Percentiles rank a stretch among this genome's conserved stretches.
Conservation (phyloP, 148 eudicot species). For the Heliamphora exappendiculata region DNA sequence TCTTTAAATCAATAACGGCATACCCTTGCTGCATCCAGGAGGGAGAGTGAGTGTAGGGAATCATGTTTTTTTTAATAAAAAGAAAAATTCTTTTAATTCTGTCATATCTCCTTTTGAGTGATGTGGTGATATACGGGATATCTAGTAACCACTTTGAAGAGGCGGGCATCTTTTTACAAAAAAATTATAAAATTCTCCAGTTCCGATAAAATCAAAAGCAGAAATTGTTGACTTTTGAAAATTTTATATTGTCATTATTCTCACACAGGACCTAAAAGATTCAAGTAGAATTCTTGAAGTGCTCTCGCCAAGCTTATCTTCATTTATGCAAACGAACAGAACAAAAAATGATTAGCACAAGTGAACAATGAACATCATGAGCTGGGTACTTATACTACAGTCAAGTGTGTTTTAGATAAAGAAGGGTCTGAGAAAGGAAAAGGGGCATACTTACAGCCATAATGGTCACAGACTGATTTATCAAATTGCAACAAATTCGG, state of each 20-base stretch:
- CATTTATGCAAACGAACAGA: background rate
- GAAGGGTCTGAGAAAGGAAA: background rate
- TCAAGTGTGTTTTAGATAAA: background rate
- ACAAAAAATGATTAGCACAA: background rate
- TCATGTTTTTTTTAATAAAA: conserved; percentile 1
- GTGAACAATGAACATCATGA: background rate
- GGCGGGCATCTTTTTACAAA: background rate
- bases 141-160: background rate
- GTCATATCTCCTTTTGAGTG: background rate
- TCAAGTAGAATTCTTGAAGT: background rate
- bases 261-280: background rate
- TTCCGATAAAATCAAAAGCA: background rate
- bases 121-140: background rate
- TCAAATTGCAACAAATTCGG: conserved; percentile 38
- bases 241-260: background rate
- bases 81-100: background rate
- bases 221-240: background rate
- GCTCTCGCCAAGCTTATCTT: background rate
- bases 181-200: background rate
- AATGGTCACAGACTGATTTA: conserved; percentile 58
- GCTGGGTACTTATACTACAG: background rate
- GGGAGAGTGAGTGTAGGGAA: conserved; percentile 1
- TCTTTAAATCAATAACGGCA: conserved; percentile 56
- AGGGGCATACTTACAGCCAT: conserved; percentile 55
- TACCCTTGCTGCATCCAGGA: conserved; percentile 67